Percentiles rank a stretch among this genome's conserved stretches.
These are phyloP conservation scores for Aspergillus steynii DNA, from an alignment of 495 filamentous ascomycete genomes.

Conservation along the genomic window DNA sequence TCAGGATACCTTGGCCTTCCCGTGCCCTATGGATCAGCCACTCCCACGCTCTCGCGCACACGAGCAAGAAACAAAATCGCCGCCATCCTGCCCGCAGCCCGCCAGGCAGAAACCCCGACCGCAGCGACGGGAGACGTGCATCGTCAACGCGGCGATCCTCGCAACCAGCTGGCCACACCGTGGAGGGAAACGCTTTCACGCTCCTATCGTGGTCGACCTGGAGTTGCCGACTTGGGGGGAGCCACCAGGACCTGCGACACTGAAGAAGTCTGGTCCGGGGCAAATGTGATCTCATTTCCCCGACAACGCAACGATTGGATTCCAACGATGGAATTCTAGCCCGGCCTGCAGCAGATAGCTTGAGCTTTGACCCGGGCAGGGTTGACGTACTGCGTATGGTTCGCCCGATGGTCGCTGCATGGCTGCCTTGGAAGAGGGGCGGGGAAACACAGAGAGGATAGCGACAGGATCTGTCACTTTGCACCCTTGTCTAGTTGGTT, in stretches of 20 bases:
- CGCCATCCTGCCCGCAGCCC: slow-evolving; percentile 7
- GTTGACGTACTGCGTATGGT: slow-evolving; percentile 8
- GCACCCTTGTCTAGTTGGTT: not conserved
- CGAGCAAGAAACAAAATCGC: slow-evolving; percentile 14
- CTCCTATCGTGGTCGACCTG: slow-evolving; percentile 76
- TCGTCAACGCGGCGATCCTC: slow-evolving; percentile 76
- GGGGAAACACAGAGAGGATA: not conserved
- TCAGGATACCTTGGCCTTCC: slow-evolving; percentile 2
- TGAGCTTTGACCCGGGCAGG: slow-evolving; percentile 18
- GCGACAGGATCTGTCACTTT: not conserved
- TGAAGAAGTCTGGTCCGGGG: slow-evolving; percentile 1
- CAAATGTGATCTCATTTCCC: not conserved
- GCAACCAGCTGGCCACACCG: slow-evolving; percentile 64
- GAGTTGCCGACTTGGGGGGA: slow-evolving; percentile 62
- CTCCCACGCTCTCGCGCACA: not conserved
- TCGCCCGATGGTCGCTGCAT: slow-evolving; percentile 7
- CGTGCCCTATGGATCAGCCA: not conserved
- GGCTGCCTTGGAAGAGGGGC: slow-evolving; percentile 11
- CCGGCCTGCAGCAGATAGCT: slow-evolving; percentile 11
- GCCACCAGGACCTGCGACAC: slow-evolving; percentile 3
- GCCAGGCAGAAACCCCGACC: slow-evolving; percentile 5
- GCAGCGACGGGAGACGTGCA: slow-evolving; percentile 66
- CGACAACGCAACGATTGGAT: slow-evolving; percentile 11
- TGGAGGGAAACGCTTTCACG: slow-evolving; percentile 62
- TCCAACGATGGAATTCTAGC: slow-evolving; percentile 1